Conservation (phyloP, 805 yeast species). For the Ogataea degrootiae region DNA sequence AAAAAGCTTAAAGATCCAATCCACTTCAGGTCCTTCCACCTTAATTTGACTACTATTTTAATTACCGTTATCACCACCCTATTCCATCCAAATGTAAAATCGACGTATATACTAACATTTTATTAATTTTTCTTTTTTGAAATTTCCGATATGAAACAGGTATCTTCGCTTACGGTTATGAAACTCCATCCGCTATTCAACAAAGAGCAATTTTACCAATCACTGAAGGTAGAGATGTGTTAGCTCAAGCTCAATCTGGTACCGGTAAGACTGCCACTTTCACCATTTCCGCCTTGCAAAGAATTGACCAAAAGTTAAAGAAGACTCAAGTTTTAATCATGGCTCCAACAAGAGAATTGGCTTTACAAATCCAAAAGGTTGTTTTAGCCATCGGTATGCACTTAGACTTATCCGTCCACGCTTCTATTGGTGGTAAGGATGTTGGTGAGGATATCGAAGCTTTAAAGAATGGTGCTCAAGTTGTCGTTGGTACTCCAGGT, state of each 20-base stretch:
- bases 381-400: conserved; percentile 82
- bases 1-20: too few relatives aligned
- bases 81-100: too few relatives aligned
- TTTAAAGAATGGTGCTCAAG: conserved; percentile 73
- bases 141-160: conserved; percentile 29
- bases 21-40: too few relatives aligned
- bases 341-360: conserved; percentile 96
- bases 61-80: too few relatives aligned
- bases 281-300: conserved; percentile 89
- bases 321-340: conserved; percentile 86
- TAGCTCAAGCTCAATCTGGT: conserved; percentile 99
- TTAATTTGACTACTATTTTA: too few relatives aligned
- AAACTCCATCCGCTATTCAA: conserved; percentile 95
- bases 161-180: conserved; percentile 88
- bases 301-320: conserved; percentile 63
- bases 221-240: conserved; percentile 88
- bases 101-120: conserved; percentile 19
- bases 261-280: conserved; percentile 99
- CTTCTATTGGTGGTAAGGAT: conserved; percentile 91
- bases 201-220: conserved; percentile 96
- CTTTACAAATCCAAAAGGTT: conserved; percentile 87
- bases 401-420: conserved; percentile 81
- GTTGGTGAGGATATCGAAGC: conserved; percentile 76
- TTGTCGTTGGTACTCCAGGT: conserved; percentile 97
- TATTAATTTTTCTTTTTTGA: conserved; percentile 33